Conservation (phyloP, 257 asterid genomes). For the Schizonepeta tenuifolia region DNA sequence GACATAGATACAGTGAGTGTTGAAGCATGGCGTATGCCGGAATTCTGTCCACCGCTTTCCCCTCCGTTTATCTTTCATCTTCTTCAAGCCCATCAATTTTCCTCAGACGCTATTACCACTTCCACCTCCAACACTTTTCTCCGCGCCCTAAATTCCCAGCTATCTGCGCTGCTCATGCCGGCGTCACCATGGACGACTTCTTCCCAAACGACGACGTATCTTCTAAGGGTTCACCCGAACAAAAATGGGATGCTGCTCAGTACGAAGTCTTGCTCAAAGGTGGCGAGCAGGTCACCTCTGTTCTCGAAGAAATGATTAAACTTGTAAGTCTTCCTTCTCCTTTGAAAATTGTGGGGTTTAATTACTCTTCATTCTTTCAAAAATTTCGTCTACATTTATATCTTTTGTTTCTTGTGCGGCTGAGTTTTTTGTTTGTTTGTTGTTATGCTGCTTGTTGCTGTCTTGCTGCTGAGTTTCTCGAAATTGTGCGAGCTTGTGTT, state of each 20-base stretch:
- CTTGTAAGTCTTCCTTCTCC: constrained; percentile 54
- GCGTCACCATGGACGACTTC: constrained; percentile 43
- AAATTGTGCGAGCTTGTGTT: not conserved
- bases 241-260: constrained; percentile 56
- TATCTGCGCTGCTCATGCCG: constrained; percentile 43
- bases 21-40: constrained; percentile 53
- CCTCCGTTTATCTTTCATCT: constrained; percentile 22
- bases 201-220: constrained; percentile 36
- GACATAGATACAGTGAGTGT: not conserved
- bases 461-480: not conserved
- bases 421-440: not conserved
- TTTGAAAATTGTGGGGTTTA: too few species aligned
- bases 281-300: constrained; percentile 93
- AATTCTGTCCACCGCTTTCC: constrained; percentile 34
- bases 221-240: constrained; percentile 19
- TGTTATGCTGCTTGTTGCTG: not conserved
- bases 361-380: not conserved
- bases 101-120: constrained; percentile 14
- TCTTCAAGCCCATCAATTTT: constrained; percentile 30
- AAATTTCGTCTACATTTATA: too few species aligned
- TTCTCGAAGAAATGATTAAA: constrained; percentile 88
- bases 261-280: constrained; percentile 75
- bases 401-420: too few species aligned
- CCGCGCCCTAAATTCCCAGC: constrained; percentile 31
- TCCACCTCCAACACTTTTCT: constrained; percentile 35